Conservation (phyloP, 2,329 filamentous ascomycete genomes). For the Cladosporium sp. region DNA sequence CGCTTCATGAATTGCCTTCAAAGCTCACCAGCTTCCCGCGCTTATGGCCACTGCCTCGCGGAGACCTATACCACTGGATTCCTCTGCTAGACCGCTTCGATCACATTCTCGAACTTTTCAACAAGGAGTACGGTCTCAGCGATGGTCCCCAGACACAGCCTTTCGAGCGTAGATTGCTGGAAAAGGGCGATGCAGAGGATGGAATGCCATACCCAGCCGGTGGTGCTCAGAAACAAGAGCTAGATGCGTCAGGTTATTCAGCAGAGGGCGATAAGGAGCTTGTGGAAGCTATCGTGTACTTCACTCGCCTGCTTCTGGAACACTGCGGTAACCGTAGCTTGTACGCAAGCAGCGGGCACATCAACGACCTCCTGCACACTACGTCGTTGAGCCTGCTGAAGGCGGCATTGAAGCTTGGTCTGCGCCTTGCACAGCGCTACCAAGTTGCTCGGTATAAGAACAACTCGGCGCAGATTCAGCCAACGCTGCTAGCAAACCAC, state of each 20-base stretch:
- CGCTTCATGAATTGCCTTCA: conserved; percentile 69
- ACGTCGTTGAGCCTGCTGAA: conserved; percentile 74
- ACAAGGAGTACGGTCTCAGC: conserved; percentile 69
- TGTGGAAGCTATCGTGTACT: conserved; percentile 71
- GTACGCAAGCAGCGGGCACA: conserved; percentile 84
- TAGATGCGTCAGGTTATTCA: conserved; percentile 50
- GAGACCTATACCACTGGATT: conserved; percentile 98
- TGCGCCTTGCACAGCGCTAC: conserved; percentile 86
- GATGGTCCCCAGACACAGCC: conserved; percentile 73
- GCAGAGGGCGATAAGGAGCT: conserved; percentile 74
- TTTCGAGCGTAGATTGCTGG: conserved; percentile 62
- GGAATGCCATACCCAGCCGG: conserved; percentile 20
- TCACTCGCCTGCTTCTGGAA: conserved; percentile 81
- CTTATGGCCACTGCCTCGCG: conserved; percentile 90
- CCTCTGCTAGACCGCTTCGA: conserved; percentile 90
- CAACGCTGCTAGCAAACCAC: conserved; percentile 72
- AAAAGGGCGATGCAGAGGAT: conserved; percentile 52
- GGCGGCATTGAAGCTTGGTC: conserved; percentile 69
- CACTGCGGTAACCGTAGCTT: conserved; percentile 96
- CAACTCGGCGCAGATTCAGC: conserved; percentile 55
- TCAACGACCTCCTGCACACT: conserved; percentile 84
- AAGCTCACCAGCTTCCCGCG: conserved; percentile 75
- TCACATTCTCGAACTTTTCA: conserved; percentile 74
- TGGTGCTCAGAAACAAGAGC: conserved; percentile 25
- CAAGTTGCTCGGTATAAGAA: conserved; percentile 70